These are phyloP conservation scores for Verticillium dahliae DNA, from an alignment of 2,329 filamentous ascomycete genomes.

Conservation along the genomic window DNA sequence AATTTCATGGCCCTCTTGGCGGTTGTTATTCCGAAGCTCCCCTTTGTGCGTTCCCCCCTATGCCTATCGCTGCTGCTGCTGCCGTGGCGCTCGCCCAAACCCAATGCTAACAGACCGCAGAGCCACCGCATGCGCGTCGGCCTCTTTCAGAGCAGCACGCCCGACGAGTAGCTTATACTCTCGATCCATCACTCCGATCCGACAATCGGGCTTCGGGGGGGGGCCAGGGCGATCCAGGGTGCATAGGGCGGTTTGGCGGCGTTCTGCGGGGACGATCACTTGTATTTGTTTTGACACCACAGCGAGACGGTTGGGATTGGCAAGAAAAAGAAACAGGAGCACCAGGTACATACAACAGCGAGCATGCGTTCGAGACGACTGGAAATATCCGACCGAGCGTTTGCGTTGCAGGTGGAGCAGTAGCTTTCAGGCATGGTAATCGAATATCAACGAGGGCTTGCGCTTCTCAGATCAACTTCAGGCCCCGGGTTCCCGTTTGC, in stretches of 20 bases:
- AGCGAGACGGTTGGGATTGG: not conserved
- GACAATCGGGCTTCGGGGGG: not conserved
- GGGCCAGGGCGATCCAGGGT: not conserved
- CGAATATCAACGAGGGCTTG: not conserved
- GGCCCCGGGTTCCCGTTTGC: no score
- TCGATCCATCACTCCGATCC: not conserved
- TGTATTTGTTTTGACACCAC: not conserved
- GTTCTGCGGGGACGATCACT: not conserved
- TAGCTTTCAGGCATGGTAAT: not conserved
- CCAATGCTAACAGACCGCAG: slow-evolving; percentile 30
- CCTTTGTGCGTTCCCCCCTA: slow-evolving; percentile 62
- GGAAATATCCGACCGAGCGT: not conserved
- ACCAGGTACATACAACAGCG: not conserved
- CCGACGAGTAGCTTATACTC: slow-evolving; percentile 43
- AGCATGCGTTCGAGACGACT: not conserved
- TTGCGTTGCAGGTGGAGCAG: not conserved
- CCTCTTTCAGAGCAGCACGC: slow-evolving; percentile 57
- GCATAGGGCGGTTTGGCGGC: not conserved
- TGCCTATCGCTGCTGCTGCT: not conserved
- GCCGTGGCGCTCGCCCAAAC: not conserved
- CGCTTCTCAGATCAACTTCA: not conserved
- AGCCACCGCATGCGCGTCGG: slow-evolving; percentile 74
- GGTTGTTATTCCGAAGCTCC: slow-evolving; percentile 93
- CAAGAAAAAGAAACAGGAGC: not conserved
- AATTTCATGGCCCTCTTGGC: slow-evolving; percentile 89